Conservation (phyloP, 2,329 filamentous ascomycete genomes). For the Fusarium sp. region DNA sequence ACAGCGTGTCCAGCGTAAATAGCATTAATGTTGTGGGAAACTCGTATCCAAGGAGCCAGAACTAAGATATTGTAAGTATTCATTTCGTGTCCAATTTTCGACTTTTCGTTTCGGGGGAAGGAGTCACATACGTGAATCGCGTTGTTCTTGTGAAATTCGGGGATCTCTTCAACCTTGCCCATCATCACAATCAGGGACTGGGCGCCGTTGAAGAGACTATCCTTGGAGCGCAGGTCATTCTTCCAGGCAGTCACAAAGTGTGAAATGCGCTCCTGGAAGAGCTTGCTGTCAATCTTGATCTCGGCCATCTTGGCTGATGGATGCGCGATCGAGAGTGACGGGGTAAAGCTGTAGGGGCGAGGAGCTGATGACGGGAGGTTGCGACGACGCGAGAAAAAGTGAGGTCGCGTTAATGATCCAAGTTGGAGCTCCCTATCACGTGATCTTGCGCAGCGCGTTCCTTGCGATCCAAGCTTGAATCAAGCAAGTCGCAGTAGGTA, state of each 20-base stretch:
- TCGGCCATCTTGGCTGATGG: slow-evolving; percentile 72
- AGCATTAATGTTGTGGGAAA: slow-evolving; percentile 97
- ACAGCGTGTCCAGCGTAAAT: slow-evolving; percentile 87
- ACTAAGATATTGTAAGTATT: slow-evolving; percentile 66
- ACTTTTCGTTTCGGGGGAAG: background rate
- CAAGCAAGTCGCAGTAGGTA: background rate
- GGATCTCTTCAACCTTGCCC: slow-evolving; percentile 92
- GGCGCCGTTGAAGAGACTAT: slow-evolving; percentile 86
- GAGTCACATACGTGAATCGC: slow-evolving; percentile 83
- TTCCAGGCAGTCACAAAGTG: slow-evolving; percentile 94
- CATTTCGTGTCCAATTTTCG: slow-evolving; percentile 4
- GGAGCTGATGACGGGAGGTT: slow-evolving; percentile 46
- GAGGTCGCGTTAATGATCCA: slow-evolving; percentile 59
- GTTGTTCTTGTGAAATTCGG: slow-evolving; percentile 94
- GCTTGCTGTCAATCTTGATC: slow-evolving; percentile 94
- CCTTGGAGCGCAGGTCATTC: slow-evolving; percentile 89
- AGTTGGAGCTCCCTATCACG: slow-evolving; percentile 52
- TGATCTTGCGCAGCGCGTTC: slow-evolving; percentile 51
- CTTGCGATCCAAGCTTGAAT: slow-evolving; percentile 41
- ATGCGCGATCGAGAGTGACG: slow-evolving; percentile 50
- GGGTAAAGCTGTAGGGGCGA: slow-evolving; percentile 38
- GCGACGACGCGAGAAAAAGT: slow-evolving; percentile 58
- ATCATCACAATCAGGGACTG: slow-evolving; percentile 90
- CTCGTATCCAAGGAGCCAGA: slow-evolving; percentile 98
- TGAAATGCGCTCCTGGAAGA: slow-evolving; percentile 93